These are phyloP conservation scores for Hypholoma fasciculare DNA, from an alignment of 768 basidiomycete species.

Conservation along the genomic window DNA sequence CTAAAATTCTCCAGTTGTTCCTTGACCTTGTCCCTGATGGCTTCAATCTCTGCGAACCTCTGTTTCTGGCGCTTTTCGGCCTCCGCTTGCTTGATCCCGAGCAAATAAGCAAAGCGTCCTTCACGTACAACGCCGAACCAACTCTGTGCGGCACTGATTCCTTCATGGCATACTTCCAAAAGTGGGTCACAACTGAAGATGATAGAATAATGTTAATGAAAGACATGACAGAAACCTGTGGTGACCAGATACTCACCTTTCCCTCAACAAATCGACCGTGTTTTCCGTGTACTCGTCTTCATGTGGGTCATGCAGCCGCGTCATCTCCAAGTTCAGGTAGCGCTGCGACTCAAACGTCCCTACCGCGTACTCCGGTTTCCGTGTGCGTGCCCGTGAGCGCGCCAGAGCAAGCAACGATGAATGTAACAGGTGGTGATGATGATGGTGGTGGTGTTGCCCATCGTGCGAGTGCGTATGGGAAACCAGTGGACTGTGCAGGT, in stretches of 20 bases:
- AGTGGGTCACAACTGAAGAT: conserved; percentile 49
- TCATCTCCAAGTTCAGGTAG: conserved; percentile 68
- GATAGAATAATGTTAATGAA: not conserved
- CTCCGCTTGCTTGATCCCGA: conserved; percentile 27
- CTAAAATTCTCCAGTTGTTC: conserved; percentile 45
- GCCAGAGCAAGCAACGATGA: conserved; percentile 40
- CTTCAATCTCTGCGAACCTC: conserved; percentile 34
- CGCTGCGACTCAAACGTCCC: conserved; percentile 74
- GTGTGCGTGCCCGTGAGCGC: conserved; percentile 17
- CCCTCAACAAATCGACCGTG: conserved; percentile 43
- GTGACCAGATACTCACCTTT: conserved; percentile 30
- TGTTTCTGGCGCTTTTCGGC: conserved; percentile 28
- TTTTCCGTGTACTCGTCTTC: conserved; percentile 40
- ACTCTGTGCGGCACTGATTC: conserved; percentile 38
- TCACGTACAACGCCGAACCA: conserved; percentile 50
- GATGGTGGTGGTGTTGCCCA: conserved; percentile 21
- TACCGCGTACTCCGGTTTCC: conserved; percentile 52
- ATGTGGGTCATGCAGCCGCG: conserved; percentile 48
- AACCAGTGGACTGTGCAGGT: conserved; percentile 1
- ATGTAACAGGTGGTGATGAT: conserved; percentile 26
- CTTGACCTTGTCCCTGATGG: conserved; percentile 35
- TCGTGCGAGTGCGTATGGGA: conserved; percentile 32
- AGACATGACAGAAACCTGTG: not conserved
- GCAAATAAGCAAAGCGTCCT: conserved; percentile 38
- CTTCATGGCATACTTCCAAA: conserved; percentile 40